Evolutionary conservation across 192 early-diverging fungal genomes (phyloP), one percentile per base, ranked within the genome.

Genomic region (Chytriomyces sp.): DNA sequence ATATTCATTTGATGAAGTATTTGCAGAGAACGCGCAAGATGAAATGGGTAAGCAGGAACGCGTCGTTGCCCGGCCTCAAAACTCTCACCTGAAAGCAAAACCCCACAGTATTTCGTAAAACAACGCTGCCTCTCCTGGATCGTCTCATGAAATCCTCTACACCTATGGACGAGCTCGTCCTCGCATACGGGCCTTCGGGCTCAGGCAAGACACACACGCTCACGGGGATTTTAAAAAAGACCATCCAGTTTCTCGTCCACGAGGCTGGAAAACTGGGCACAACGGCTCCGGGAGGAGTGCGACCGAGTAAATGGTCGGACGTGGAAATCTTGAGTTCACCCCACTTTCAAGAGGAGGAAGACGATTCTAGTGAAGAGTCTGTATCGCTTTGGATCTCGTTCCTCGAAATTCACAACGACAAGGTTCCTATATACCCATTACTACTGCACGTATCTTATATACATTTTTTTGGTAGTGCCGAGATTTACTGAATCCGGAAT

Each of bases 171-270:
- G 64, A 75, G 31, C 58, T 75, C 22, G 30, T 75, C 33, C 44
- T 75, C 39, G 74, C 74, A 2, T 75, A 75, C 37, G 74, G 74
- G 10, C 74, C 74, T 22, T 58, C 53, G 4, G 74, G 74, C 1
- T 56, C 61, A 5, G 74, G 65, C 7, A 75, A 75, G 41, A 75
- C 74, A 19, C 55, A 53, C 44, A 58, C 74, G 2, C 52, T 73
- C 8, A 31, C 74, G 17, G 25, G 53, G 0, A 60, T 75, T n/a
- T 28, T 75, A 19, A 56, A 40, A 4, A 63, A 56, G 22, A 37
- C 73, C 0, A n/a, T 70, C 1, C 37, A 19, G 14, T 70, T 70
- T 57, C 56, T 70, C n/a, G 14, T 70, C 8, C n/a, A 6, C 31
- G 17, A 54, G n/a, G n/a, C n/a, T n/a, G n/a, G n/a, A n/a, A n/a